Conservation (phyloP, 1,284 basidiomycete genomes). For the Pseudomicrostroma phylloplanum region DNA sequence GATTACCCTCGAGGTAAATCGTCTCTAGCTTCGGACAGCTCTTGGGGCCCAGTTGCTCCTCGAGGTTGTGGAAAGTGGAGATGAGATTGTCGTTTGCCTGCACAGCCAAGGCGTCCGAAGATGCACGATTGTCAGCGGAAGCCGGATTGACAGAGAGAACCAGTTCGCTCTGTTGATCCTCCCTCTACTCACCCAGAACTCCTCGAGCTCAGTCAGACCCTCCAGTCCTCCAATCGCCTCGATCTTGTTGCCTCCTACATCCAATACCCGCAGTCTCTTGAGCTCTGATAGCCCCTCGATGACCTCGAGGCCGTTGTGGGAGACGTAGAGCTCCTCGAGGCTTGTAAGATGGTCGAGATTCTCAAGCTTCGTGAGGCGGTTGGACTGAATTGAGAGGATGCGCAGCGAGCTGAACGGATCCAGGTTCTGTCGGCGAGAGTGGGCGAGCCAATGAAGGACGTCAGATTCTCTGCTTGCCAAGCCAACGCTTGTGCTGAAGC, state of each 20-base stretch:
- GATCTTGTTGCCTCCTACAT: conserved; percentile 80
- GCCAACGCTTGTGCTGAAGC: no score
- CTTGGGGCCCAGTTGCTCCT: conserved; percentile 66
- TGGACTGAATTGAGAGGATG: conserved; percentile 71
- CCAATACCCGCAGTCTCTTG: conserved; percentile 69
- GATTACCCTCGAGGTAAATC: conserved; percentile 90
- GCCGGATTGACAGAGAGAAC: no score
- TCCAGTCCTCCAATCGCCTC: conserved; percentile 70
- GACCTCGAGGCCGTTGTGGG: conserved; percentile 79
- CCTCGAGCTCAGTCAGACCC: conserved; percentile 70
- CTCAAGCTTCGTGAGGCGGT: conserved; percentile 83
- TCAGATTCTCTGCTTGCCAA: no score
- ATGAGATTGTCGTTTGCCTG: conserved; percentile 77
- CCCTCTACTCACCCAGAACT: conserved; percentile 71
- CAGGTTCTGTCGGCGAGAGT: conserved; percentile 12
- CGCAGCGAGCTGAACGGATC: conserved; percentile 20
- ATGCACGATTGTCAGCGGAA: not conserved
- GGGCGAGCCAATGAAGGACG: not conserved
- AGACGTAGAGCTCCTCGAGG: conserved; percentile 86
- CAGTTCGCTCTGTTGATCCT: conserved; percentile 27
- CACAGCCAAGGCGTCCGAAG: conserved; percentile 53
- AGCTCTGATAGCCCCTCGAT: conserved; percentile 72
- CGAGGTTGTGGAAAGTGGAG: conserved; percentile 63
- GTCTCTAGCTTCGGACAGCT: conserved; percentile 64
- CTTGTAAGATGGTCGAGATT: conserved; percentile 56